Evolutionary conservation across 2,329 filamentous ascomycete species (phyloP), one percentile per base, ranked within the genome.

Genomic region (Microdochium trichocladiopsis): DNA sequence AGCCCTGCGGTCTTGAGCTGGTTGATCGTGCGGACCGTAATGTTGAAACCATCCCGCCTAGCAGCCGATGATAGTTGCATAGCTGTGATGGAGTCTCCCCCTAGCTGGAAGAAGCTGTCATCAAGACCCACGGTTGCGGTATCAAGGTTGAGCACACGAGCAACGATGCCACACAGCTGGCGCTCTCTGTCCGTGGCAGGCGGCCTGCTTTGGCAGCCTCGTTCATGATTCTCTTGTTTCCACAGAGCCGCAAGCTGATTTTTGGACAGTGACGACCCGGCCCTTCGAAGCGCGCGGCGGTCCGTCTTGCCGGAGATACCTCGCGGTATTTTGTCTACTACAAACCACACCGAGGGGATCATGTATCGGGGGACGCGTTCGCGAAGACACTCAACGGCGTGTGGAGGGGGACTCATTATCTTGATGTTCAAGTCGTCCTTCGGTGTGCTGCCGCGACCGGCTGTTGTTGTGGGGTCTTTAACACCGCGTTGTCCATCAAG

Each of bases 51-150:
- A 11, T 10, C 18, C 21, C 21, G 4, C 8, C 43, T 4, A 4
- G 43, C 43, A 25, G 21, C 21, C 3, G 21, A 23, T 11, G 21
- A 25, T 4, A 47, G 43, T 21, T 47, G 43, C 43, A 47, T 47
- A 3, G 43, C 8, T 4, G 43, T 47, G 4, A 47, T 47, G 4
- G 43, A 47, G 43, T 47, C 43, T 16, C 43, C 43, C n/a, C 43
- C 43, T 5, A 47, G 43, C 21, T 25, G 11, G 43, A 47, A 25
- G 43, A 47, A 47, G 57, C 71, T 74, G 53, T 74, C 68, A 10
- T 72, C 65, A 2, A 64, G 53, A 4, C 67, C 65, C 18, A 76
- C 70, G 9, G 60, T 25, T 2, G 51, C 41, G 14, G 36, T 31
- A 11, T 45, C 24, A 14, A 57, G 8, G 6, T 49, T 41, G 6